These are phyloP conservation scores for Neofusicoccum umdonicola DNA, from an alignment of 2,329 filamentous ascomycete species.

Conservation along the genomic window DNA sequence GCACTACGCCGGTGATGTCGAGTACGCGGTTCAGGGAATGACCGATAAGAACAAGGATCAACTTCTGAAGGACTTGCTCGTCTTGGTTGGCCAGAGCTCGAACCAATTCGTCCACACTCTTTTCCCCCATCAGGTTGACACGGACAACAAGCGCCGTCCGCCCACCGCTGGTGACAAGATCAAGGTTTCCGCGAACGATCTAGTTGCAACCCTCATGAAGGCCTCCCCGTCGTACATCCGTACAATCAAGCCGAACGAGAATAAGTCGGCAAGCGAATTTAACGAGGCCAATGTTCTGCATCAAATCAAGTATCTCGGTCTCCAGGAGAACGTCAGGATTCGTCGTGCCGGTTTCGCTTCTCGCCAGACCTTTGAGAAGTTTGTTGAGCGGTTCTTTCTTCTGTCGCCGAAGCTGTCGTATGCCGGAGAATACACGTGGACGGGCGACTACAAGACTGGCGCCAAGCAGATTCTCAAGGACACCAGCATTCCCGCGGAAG, in stretches of 20 bases:
- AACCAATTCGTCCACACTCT: constrained; percentile 84
- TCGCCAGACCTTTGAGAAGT: constrained; percentile 95
- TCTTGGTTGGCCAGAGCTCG: constrained; percentile 76
- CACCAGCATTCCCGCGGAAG: constrained; percentile 89
- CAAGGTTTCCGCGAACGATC: constrained; percentile 86
- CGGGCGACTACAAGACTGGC: constrained; percentile 80
- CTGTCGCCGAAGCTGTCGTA: constrained; percentile 93
- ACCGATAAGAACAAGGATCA: constrained; percentile 99
- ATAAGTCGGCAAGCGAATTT: constrained; percentile 93
- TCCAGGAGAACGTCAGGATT: constrained; percentile 99
- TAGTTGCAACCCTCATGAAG: constrained; percentile 95
- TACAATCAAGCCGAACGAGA: constrained; percentile 99
- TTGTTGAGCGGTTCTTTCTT: constrained; percentile 94
- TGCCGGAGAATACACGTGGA: constrained; percentile 96
- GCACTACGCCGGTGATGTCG: constrained; percentile 96
- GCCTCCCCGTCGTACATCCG: constrained; percentile 96
- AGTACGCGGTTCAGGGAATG: constrained; percentile 91
- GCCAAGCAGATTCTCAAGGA: constrained; percentile 93
- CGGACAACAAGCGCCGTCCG: constrained; percentile 90
- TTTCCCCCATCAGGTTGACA: constrained; percentile 91
- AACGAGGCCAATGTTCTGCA: constrained; percentile 90
- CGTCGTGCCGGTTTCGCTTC: constrained; percentile 95
- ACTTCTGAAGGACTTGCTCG: constrained; percentile 87
- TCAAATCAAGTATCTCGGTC: constrained; percentile 97
- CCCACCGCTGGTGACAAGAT: constrained; percentile 97